Conservation (phyloP, 192 early-diverging fungal species). For the Backusella australiensis region DNA sequence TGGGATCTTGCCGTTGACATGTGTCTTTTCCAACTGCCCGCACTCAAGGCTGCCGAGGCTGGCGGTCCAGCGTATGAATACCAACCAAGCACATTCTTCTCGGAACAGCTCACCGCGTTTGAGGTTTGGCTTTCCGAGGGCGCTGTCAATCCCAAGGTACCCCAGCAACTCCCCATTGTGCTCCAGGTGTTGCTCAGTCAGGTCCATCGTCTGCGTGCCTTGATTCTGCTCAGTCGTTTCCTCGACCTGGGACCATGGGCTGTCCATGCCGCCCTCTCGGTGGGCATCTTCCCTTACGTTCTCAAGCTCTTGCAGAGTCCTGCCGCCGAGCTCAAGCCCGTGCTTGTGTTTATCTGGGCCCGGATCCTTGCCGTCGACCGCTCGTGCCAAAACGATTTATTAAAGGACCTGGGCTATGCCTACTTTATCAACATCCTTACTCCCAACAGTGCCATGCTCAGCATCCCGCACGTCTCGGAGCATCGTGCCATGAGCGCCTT, state of each 20-base stretch:
- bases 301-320: slow-evolving; percentile 92
- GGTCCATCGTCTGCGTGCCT: slow-evolving; percentile 87
- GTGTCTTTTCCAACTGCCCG: slow-evolving; percentile 89
- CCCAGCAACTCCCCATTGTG: slow-evolving; percentile 94
- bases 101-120: slow-evolving; percentile 96
- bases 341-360: slow-evolving; percentile 97
- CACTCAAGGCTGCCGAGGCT: slow-evolving; percentile 52
- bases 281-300: slow-evolving; percentile 97
- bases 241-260: slow-evolving; percentile 92
- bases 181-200: slow-evolving; percentile 96
- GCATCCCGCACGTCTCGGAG: slow-evolving; percentile 76
- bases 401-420: slow-evolving; percentile 87
- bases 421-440: slow-evolving; percentile 93
- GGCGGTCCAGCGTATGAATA: slow-evolving; percentile 56
- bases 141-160: slow-evolving; percentile 74
- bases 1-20: slow-evolving; percentile 95
- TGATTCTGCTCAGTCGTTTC: slow-evolving; percentile 89
- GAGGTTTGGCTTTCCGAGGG: slow-evolving; percentile 93
- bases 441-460: slow-evolving; percentile 61
- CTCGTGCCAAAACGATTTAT: slow-evolving; percentile 83
- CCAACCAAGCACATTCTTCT: slow-evolving; percentile 85
- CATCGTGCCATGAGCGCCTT: slow-evolving; percentile 95
- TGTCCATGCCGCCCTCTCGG: slow-evolving; percentile 87
- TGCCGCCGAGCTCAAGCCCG: slow-evolving; percentile 89
- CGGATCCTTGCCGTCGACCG: slow-evolving; percentile 92